Conservation (phyloP, 495 filamentous ascomycete genomes). For the Aspergillus kassunensis region DNA sequence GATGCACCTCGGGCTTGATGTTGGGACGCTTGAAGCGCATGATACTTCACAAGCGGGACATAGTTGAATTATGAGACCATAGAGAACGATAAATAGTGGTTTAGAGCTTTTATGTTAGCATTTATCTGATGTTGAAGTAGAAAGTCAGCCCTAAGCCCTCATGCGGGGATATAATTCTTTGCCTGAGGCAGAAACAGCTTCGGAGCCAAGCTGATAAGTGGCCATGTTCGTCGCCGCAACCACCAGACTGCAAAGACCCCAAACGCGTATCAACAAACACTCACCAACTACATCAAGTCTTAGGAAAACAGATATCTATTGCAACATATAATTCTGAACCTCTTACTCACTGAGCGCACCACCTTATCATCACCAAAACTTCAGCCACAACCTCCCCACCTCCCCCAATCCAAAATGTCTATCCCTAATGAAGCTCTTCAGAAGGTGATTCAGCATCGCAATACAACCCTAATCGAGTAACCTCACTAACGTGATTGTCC, state of each 20-base stretch:
- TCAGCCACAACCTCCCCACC: background rate
- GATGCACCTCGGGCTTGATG: too few species aligned
- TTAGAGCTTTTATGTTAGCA: too few species aligned
- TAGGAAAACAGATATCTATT: too few species aligned
- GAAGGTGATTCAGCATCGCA: constrained; percentile 56
- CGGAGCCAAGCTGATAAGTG: constrained; percentile 5
- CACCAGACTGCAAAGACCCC: background rate
- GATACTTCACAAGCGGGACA: too few species aligned
- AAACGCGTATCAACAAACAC: background rate
- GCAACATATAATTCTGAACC: background rate
- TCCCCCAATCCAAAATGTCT: constrained; percentile 61
- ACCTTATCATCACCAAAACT: background rate
- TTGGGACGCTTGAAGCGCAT: too few species aligned
- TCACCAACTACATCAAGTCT: too few species aligned
- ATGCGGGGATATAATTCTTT: constrained; percentile 7
- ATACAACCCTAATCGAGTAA: background rate
- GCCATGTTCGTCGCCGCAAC: background rate
- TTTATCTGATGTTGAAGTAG: background rate
- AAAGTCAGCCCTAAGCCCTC: constrained; percentile 18
- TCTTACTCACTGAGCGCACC: background rate
- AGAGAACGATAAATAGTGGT: too few species aligned
- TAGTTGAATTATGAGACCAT: too few species aligned
- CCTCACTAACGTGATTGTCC: constrained; percentile 10
- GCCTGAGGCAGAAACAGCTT: constrained; percentile 3
- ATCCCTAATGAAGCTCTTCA: constrained; percentile 93